Evolutionary conservation across 306 rosid species (phyloP), one percentile per base, ranked within the genome.

Genomic region (Acacia melanoxylon): DNA sequence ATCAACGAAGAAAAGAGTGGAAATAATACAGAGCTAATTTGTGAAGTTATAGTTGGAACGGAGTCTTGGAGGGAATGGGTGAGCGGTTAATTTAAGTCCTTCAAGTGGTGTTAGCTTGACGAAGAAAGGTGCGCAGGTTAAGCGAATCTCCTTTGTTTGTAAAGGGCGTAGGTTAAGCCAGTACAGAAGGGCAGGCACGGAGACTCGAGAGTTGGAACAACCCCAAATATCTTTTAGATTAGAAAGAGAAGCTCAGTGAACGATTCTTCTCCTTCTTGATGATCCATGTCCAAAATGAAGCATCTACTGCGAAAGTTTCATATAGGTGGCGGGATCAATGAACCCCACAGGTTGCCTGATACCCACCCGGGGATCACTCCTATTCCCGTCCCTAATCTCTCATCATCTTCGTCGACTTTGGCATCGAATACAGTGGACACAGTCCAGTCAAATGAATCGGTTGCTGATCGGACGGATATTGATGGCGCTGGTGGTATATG

Each of bases 261-360:
- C 22, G 19, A 69, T 42, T 48, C 74, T 69, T 22, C 74, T 85
- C 24, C 49, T 59, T 68, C 77, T 87, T 89, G 83, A 89, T 89
- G 93, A 92, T 87, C 90, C 59, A 92, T 96, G 99, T 91, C 99
- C 74, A 92, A 83, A 84, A 96, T 96, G 99, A 96, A 93, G 88
- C 98, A 96, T 79, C 90, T 96, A n/a, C 95, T 96, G 2, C 63
- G 98, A 85, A 96, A 92, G 94, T 98, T 96, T 80, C 98, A 96
- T 93, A 96, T 96, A 89, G 99, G 99, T 76, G 97, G 95, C 14
- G 94, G 94, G 65, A 41, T 87, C 78, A 91, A 87, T 70, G 97
- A 86, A 41, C 93, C 87, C 62, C 93, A 86, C 41, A 66, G 94
- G 70, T 83, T 90, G 84, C 78, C 85, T 15, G 85, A 82, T 20